Base-by-base conservation (phyloP, 148 eudicot genomes). In the Silene latifolia region DNA sequence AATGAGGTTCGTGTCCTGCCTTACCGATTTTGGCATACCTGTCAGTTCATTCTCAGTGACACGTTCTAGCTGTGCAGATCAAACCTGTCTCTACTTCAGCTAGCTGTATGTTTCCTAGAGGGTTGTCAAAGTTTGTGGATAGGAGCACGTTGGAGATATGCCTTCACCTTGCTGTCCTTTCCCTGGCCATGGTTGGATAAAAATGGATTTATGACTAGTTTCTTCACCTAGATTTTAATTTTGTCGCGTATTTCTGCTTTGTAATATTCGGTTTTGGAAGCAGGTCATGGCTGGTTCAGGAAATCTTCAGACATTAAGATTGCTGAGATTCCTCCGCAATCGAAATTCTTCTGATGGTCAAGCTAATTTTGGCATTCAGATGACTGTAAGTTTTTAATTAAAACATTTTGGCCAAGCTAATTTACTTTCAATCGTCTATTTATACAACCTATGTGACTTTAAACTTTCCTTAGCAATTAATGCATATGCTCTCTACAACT, bases 201-300 rank as follows among this genome's bases (percentile, higher is more conserved):
- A 75, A 57, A 32, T 29, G 46, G 0, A 48, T 17, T 12, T 67
- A 10, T 48, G 53, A 48, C 14, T 18, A 47, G 0, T 58, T 57
- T 25, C 68, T 46, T 18, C 0, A n/a, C 21, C 27, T 0, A 46
- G 1, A 21, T 7, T 69, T 44, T 15, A 72, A 6, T 17, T 60
- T 17, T 39, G 5, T 71, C 75, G 51, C 24, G 9, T 63, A 27
- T 72, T 35, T 78, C 59, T 77, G 69, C 39, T 59, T 21, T 77
- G 23, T 79, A 63, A 80, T 62, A 54, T 58, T 68, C 62, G 72
- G 67, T 73, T 67, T 58, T 82, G 79, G 81, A 72, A 73, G 81
- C 88, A 95, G 99, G 99, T 95, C 51, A 92, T 95, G 99, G 99
- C 99, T 68, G 99, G 99, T 79, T 92, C 99, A 74, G 99, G 99